Evolutionary conservation across 768 basidiomycete species (phyloP).

Genomic region (Basidioascus undulatus): DNA sequence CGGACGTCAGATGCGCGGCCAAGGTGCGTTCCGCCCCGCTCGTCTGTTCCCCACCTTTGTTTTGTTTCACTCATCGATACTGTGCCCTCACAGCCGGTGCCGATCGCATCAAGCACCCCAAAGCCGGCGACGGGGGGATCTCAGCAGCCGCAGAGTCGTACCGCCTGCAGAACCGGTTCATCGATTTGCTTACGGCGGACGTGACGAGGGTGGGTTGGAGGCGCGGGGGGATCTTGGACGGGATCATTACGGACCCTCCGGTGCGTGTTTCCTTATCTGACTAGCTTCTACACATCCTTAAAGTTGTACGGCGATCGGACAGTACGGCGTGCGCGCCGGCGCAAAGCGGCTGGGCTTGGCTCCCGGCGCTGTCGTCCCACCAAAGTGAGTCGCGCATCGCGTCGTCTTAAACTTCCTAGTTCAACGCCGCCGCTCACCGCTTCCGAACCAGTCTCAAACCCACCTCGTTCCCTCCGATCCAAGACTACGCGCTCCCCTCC

Average conservation of each 20-base stretch:
- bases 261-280: slow-evolving; percentile 1
- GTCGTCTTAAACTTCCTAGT: not conserved
- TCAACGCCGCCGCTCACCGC: not conserved
- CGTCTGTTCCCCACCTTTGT: too few species aligned
- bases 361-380: slow-evolving; percentile 17
- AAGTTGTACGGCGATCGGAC: too few species aligned
- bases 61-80: too few species aligned
- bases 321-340: slow-evolving; percentile 57
- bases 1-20: slow-evolving; percentile 88
- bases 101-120: too few species aligned
- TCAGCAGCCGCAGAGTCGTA: slow-evolving; percentile 64
- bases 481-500: slow-evolving; percentile 59
- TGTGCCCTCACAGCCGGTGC: too few species aligned
- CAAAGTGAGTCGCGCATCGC: not conserved
- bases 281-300: slow-evolving; percentile 19
- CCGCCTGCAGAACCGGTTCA: slow-evolving; percentile 39
- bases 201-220: slow-evolving; percentile 76
- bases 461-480: too few species aligned
- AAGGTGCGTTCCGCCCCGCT: slow-evolving; percentile 32
- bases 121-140: too few species aligned
- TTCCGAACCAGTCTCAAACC: slow-evolving; percentile 28
- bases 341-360: slow-evolving; percentile 22
- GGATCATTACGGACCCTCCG: slow-evolving; percentile 45
- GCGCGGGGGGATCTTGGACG: slow-evolving; percentile 71
- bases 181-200: slow-evolving; percentile 79